A percentile compares a stretch with the other conserved stretches of the same genome.
Conservation (phyloP, 805 yeast species). For the Sungouiozyma ichnusensis region DNA sequence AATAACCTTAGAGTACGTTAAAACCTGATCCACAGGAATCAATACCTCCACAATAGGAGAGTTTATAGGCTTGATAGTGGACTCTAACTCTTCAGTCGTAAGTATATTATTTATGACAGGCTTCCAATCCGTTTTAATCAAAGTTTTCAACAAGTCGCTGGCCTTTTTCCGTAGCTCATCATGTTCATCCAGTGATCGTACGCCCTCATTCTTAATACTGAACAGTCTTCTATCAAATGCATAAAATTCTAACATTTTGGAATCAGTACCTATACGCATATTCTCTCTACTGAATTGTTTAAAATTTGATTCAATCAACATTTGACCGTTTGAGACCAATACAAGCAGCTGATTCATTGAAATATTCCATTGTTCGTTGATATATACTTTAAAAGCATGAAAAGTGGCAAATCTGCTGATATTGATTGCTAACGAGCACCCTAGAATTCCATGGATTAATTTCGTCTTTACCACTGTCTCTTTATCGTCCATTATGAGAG, state of each 20-base stretch:
- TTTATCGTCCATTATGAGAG: not conserved
- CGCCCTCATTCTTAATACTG: constrained; percentile 19
- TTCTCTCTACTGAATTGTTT: constrained; percentile 4
- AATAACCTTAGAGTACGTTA: constrained; percentile 17
- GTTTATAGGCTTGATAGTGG: constrained; percentile 25
- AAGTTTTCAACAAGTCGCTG: not conserved
- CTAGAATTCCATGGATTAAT: constrained; percentile 37
- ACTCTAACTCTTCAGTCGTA: not conserved
- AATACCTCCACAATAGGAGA: constrained; percentile 8
- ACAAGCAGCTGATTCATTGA: constrained; percentile 37
- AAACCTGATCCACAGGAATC: not conserved
- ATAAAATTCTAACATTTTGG: constrained; percentile 35
- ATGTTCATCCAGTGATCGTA: not conserved
- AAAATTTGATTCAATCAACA: constrained; percentile 31
- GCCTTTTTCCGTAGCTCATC: not conserved
- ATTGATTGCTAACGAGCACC: constrained; percentile 29
- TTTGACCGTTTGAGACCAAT: constrained; percentile 55
- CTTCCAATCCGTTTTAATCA: not conserved
- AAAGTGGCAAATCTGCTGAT: constrained; percentile 32
- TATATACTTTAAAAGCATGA: constrained; percentile 34
- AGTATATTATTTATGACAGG: not conserved
- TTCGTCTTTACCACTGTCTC: constrained; percentile 2
- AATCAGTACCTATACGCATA: too few species aligned
- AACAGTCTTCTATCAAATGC: constrained; percentile 56
- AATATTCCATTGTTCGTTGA: constrained; percentile 33